Evolutionary conservation across 139 green algal species (phyloP).

Genomic region (Zygnema circumcarinatum): DNA sequence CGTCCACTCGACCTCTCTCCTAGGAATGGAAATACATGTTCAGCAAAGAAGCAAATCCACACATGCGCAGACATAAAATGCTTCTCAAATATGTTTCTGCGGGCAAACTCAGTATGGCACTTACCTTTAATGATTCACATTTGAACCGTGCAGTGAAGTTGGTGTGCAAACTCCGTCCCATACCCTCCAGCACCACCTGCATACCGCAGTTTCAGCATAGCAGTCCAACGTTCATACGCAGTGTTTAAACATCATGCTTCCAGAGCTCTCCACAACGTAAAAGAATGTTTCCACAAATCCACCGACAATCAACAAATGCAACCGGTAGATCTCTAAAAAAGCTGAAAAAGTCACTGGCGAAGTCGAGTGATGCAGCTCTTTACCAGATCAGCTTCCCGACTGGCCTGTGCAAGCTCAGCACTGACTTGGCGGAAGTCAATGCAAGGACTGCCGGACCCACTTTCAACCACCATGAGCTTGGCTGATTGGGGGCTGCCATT

Average conservation of each 20-base stretch:
- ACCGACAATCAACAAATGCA: slow-evolving; percentile 23
- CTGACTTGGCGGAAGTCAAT: slow-evolving; percentile 89
- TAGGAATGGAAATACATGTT: too few species aligned
- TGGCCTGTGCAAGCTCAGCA: slow-evolving; percentile 69
- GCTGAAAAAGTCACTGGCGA: background rate
- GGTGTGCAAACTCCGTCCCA: slow-evolving; percentile 86
- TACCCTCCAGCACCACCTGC: slow-evolving; percentile 92
- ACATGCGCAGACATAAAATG: too few species aligned
- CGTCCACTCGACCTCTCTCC: too few species aligned
- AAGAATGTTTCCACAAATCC: too few species aligned
- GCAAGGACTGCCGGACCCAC: slow-evolving; percentile 89
- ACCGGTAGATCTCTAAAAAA: slow-evolving; percentile 11
- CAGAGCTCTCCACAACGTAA: too few species aligned
- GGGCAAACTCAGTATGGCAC: too few species aligned
- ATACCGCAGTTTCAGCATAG: too few species aligned
- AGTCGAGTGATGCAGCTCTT: background rate
- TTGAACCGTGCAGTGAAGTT: slow-evolving; percentile 65
- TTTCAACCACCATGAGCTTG: slow-evolving; percentile 81
- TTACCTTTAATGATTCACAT: slow-evolving; percentile 91
- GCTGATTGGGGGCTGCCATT: background rate
- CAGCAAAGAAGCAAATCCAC: too few species aligned
- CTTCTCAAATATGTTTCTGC: too few species aligned
- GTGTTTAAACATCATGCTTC: too few species aligned
- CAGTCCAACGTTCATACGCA: too few species aligned
- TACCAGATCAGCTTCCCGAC: slow-evolving; percentile 81